Conservation (phyloP, 2,329 filamentous ascomycete species). For the Fusarium nurragi region DNA sequence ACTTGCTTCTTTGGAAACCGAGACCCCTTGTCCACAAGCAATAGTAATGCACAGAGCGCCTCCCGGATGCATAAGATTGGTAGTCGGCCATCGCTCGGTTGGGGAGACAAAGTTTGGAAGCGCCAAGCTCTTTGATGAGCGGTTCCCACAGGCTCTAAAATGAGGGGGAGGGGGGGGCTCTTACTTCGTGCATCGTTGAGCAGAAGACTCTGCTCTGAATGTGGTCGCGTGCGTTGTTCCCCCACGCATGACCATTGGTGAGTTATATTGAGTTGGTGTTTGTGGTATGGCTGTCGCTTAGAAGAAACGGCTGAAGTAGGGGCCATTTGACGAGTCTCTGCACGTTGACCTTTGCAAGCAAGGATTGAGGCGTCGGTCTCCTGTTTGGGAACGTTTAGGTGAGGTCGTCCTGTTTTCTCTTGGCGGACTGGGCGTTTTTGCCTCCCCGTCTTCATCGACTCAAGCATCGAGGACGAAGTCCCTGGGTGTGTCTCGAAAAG, state of each 20-base stretch:
- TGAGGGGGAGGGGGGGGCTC: conserved; percentile 23
- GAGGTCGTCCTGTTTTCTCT: conserved; percentile 9
- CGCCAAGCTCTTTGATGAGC: conserved; percentile 23
- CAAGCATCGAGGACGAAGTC: background rate
- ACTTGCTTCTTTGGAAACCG: background rate
- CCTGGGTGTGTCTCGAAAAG: conserved; percentile 22
- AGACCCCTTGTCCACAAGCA: conserved; percentile 1
- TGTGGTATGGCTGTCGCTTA: conserved; percentile 10
- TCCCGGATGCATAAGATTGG: conserved; percentile 4
- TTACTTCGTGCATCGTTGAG: conserved; percentile 7
- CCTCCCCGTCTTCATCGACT: conserved; percentile 13
- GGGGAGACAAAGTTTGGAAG: conserved; percentile 4
- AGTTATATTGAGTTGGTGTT: no score
- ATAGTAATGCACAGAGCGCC: conserved; percentile 6
- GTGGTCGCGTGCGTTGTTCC: conserved; percentile 29
- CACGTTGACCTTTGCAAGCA: conserved; percentile 13
- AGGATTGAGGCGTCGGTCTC: conserved; percentile 16
- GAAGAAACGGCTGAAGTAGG: background rate
- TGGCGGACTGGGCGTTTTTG: conserved; percentile 33
- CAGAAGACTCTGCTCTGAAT: conserved; percentile 13
- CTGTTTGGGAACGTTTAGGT: conserved; percentile 1
- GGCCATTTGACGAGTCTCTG: conserved; percentile 2
- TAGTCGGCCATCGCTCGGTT: background rate
- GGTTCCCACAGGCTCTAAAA: conserved; percentile 9
- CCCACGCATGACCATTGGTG: background rate